Evolutionary conservation across 805 yeast species (phyloP).

Genomic region (Wickerhamomyces silvicola): DNA sequence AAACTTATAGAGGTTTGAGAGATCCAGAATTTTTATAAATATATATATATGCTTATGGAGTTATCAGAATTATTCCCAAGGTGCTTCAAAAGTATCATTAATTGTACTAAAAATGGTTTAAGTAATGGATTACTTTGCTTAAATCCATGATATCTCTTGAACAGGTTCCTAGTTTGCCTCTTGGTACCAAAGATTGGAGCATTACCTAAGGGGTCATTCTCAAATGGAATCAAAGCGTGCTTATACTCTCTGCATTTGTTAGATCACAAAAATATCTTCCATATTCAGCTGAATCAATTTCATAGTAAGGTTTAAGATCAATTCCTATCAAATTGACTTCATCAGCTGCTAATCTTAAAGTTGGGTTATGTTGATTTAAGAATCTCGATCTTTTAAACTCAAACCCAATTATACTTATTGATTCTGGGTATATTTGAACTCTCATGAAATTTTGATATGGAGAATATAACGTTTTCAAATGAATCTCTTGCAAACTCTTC

Average conservation of each 20-base stretch:
- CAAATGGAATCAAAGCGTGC: conserved; percentile 49
- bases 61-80: no score
- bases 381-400: conserved; percentile 67
- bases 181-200: conserved; percentile 38
- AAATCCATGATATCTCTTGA: conserved; percentile 35
- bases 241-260: conserved; percentile 39
- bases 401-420: conserved; percentile 60
- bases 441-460: conserved; percentile 48
- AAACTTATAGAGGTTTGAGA: no score
- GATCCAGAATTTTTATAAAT: no score
- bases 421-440: conserved; percentile 40
- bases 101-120: conserved; percentile 6
- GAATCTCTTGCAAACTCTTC: conserved; percentile 80
- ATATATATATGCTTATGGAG: no score
- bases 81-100: conserved; percentile 1
- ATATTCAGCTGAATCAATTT: conserved; percentile 17
- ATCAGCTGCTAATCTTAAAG: conserved; percentile 35
- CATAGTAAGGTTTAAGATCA: conserved; percentile 43
- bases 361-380: conserved; percentile 44
- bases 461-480: conserved; percentile 66
- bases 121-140: conserved; percentile 10
- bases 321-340: conserved; percentile 47
- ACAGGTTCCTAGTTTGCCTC: conserved; percentile 53
- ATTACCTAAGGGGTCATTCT: conserved; percentile 53
- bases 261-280: conserved; percentile 41